Evolutionary conservation across 2,329 filamentous ascomycete genomes (phyloP), one percentile per base, ranked within the genome.

Genomic region (Monosporascus sp.): DNA sequence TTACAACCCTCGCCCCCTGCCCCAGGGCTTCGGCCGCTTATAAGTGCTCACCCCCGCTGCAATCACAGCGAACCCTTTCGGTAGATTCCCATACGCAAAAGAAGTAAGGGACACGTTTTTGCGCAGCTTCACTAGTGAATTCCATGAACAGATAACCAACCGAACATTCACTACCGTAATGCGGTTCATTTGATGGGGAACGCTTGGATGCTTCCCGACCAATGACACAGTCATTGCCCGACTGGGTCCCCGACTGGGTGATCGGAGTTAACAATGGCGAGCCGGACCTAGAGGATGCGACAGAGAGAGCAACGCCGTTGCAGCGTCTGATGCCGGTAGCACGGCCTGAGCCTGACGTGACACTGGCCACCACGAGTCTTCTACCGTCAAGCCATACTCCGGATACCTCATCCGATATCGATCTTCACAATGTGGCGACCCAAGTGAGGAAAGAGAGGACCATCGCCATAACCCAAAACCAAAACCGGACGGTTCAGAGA

Each of bases 401-500:
- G 22, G 55, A 20, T 27, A 36, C 20, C 20, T 54, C 50, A 48
- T 38, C 37, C 38, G 53, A 36, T 36, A 27, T 20, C 48, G 49
- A 50, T 20, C 9, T 14, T 31, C 22, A 31, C 14, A 19, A 24
- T 27, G 27, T 22, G 11, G 40, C 24, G 22, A 44, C 16, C 5
- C 40, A 26, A 17, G 20, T 20, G 41, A 45, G 41, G 24, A 45
- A 51, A 41, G 52, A 55, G 24, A 59, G 54, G 19, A 48, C 52
- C 11, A 53, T 64, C 20, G 36, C 58, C 26, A 56, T 59, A 20
- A 59, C 47, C 5, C 56, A 57, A 7, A 62, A 53, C 41, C 56
- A 53, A 24, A 53, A 60, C 26, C 49, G 64, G 22, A 60, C 56
- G 20, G 63, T 66, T 3, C 59, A 64, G 27, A 57, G 65, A 17